Conservation (phyloP, 2,329 filamentous ascomycete species). For the Arthrobotrys sphaeroides region DNA sequence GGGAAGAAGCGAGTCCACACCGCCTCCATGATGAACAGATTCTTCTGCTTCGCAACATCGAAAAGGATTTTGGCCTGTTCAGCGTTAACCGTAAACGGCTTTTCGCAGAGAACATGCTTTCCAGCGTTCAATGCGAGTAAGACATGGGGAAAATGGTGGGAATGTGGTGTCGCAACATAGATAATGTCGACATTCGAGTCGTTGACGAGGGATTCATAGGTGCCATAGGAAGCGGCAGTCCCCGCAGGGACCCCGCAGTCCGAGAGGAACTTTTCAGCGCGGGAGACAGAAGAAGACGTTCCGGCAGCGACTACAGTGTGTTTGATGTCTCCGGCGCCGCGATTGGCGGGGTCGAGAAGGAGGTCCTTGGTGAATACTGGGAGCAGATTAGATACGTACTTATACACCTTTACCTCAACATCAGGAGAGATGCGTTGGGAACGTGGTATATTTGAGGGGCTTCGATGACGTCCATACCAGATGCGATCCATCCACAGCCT, state of each 20-base stretch:
- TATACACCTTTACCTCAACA: background rate
- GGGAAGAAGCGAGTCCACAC: constrained; percentile 93
- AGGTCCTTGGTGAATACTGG: constrained; percentile 78
- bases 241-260: constrained; percentile 74
- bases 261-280: constrained; percentile 77
- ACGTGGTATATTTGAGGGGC: constrained; percentile 20
- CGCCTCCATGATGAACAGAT: constrained; percentile 82
- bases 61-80: constrained; percentile 77
- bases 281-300: constrained; percentile 76
- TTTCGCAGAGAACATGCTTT: constrained; percentile 91
- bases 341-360: constrained; percentile 74
- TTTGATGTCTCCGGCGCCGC: constrained; percentile 75
- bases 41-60: constrained; percentile 76
- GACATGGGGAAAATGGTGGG: constrained; percentile 90
- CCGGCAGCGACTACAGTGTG: constrained; percentile 83
- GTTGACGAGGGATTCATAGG: constrained; percentile 81
- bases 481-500: constrained; percentile 56
- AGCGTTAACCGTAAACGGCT: constrained; percentile 86
- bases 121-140: constrained; percentile 84
- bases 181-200: constrained; percentile 83
- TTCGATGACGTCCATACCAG: constrained; percentile 34
- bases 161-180: constrained; percentile 90
- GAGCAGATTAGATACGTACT: constrained; percentile 15
- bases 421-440: constrained; percentile 23
- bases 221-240: constrained; percentile 75